phyloP scores from a whole-genome alignment of 129 eudicot genomes.

The Centrapalus pauciflorus region DNA sequence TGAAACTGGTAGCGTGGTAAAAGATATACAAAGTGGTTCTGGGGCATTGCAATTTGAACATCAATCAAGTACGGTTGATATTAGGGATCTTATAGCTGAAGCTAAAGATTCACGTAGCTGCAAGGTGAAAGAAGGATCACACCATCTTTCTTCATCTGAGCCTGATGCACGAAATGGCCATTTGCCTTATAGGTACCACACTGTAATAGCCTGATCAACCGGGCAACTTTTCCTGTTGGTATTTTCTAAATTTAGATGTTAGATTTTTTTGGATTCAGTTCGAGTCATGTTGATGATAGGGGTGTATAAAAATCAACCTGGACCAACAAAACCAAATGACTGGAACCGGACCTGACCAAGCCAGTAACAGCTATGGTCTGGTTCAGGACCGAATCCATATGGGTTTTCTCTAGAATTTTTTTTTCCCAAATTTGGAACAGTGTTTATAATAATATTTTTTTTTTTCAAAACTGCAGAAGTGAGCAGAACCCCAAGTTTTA shows the following conservation, averaged over 20 bases:
- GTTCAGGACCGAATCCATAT: too few relatives aligned
- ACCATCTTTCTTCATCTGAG: conserved; percentile 16
- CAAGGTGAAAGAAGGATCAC: conserved; percentile 40
- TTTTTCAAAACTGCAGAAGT: too few relatives aligned
- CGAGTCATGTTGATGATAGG: too few relatives aligned
- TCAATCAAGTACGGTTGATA: conserved; percentile 15
- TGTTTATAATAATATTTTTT: too few relatives aligned
- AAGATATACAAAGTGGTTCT: conserved; percentile 12
- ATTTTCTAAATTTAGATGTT: background rate
- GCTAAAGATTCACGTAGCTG: conserved; percentile 17
- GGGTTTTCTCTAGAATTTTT: too few relatives aligned
- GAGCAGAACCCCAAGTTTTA: too few relatives aligned
- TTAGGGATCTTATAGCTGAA: conserved; percentile 38
- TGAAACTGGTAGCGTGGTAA: conserved; percentile 12
- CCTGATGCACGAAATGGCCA: conserved; percentile 19
- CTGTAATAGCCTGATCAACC: background rate
- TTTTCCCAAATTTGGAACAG: too few relatives aligned
- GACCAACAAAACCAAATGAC: too few relatives aligned
- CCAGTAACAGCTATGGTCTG: too few relatives aligned
- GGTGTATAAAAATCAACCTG: too few relatives aligned
- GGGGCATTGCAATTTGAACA: conserved; percentile 13
- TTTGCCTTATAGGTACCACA: conserved; percentile 32
- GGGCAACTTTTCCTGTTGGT: background rate
- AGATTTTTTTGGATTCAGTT: background rate
- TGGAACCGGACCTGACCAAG: too few relatives aligned